Conservation (phyloP, 495 filamentous ascomycete genomes). For the Penicillium diatomitis region DNA sequence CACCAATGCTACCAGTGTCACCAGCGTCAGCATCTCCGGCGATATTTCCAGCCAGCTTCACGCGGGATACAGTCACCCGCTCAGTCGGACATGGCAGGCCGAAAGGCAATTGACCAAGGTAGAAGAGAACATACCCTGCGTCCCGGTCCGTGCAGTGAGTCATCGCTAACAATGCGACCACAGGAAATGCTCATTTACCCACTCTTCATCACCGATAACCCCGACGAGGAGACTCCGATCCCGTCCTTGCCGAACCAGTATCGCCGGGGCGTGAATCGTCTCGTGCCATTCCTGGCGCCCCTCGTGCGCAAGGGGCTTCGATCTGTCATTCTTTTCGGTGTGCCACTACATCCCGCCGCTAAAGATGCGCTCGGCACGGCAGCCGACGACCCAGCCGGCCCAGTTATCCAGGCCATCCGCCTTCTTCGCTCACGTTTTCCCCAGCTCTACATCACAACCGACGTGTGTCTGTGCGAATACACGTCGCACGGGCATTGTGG, state of each 20-base stretch:
- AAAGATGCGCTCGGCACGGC: slow-evolving; percentile 92
- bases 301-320: slow-evolving; percentile 80
- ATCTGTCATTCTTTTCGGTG: slow-evolving; percentile 92
- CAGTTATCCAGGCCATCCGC: slow-evolving; percentile 77
- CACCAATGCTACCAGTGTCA: slow-evolving; percentile 88
- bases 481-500: slow-evolving; percentile 98
- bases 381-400: slow-evolving; percentile 86
- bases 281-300: slow-evolving; percentile 75
- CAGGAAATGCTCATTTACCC: slow-evolving; percentile 96
- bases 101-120: slow-evolving; percentile 97
- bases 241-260: slow-evolving; percentile 81
- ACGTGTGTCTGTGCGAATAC: slow-evolving; percentile 98
- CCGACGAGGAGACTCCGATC: slow-evolving; percentile 85
- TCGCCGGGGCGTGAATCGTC: slow-evolving; percentile 77
- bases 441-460: slow-evolving; percentile 75
- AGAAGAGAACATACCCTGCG: slow-evolving; percentile 1
- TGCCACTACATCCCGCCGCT: slow-evolving; percentile 64
- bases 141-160: too few species aligned
- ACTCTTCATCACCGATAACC: slow-evolving; percentile 88
- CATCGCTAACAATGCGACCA: not conserved
- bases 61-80: slow-evolving; percentile 86
- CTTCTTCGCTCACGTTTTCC: slow-evolving; percentile 77
- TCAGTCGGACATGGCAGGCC: slow-evolving; percentile 88
- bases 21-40: slow-evolving; percentile 83
- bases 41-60: slow-evolving; percentile 94